Conservation (phyloP, 2,329 filamentous ascomycete species). For the Acrocalymma vagum region DNA sequence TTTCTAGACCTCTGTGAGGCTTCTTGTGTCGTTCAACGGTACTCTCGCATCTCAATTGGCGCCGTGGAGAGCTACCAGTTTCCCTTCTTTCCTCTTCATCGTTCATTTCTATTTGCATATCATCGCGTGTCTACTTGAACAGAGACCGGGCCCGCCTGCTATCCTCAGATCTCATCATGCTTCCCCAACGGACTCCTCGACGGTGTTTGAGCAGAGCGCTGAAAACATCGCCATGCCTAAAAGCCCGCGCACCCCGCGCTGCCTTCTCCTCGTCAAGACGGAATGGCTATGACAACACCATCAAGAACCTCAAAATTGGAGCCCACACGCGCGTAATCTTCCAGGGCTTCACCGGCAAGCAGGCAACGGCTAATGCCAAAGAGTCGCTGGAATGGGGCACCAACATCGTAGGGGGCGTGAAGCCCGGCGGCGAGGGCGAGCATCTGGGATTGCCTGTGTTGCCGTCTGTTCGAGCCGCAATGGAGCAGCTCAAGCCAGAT, state of each 20-base stretch:
- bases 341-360: slow-evolving; percentile 74
- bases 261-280: slow-evolving; percentile 36
- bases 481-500: slow-evolving; percentile 75
- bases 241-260: slow-evolving; percentile 15
- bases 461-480: slow-evolving; percentile 72
- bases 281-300: slow-evolving; percentile 67
- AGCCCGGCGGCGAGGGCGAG: slow-evolving; percentile 73
- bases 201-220: slow-evolving; percentile 15
- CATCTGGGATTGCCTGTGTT: slow-evolving; percentile 78
- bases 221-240: slow-evolving; percentile 2
- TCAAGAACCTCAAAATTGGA: slow-evolving; percentile 72
- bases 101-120: background rate
- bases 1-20: slow-evolving; percentile 12
- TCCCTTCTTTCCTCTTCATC: background rate
- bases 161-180: slow-evolving; percentile 13
- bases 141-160: background rate
- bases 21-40: slow-evolving; percentile 7
- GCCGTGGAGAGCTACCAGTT: background rate
- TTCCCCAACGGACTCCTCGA: slow-evolving; percentile 22
- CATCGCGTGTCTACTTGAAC: too few species aligned
- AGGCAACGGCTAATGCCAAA: slow-evolving; percentile 78
- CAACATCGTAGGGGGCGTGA: slow-evolving; percentile 81
- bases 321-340: slow-evolving; percentile 73
- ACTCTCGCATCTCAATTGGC: background rate
- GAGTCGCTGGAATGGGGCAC: slow-evolving; percentile 82